Evolutionary conservation across 495 filamentous ascomycete genomes (phyloP).

Genomic region (Aspergillus ostianus): DNA sequence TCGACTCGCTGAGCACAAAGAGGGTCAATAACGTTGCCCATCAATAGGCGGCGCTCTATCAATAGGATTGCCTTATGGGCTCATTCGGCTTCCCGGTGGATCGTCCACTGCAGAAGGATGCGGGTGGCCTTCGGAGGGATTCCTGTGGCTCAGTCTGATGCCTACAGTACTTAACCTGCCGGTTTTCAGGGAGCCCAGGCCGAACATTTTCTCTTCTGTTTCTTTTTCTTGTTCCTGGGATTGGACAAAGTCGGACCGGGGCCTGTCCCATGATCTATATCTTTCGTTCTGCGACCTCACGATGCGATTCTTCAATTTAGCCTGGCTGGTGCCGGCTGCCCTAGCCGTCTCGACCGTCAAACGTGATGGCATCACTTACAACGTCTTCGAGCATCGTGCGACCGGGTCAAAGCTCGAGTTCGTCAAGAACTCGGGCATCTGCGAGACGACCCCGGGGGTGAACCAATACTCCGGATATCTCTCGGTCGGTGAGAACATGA

Average conservation of each 20-base stretch:
- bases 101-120: neutral
- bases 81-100: neutral
- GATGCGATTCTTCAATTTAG: neutral
- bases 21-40: neutral
- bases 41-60: neutral
- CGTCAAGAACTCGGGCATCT: slow-evolving; percentile 57
- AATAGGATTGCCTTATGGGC: neutral
- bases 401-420: slow-evolving; percentile 51
- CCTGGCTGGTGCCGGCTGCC: neutral
- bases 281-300: neutral
- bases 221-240: neutral
- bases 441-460: slow-evolving; percentile 53
- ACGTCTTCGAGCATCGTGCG: slow-evolving; percentile 51
- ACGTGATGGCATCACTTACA: slow-evolving; percentile 42
- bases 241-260: neutral
- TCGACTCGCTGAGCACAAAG: neutral
- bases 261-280: neutral
- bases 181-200: neutral
- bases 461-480: slow-evolving; percentile 59
- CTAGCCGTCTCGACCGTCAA: neutral
- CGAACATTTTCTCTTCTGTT: neutral
- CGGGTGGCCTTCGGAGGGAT: neutral
- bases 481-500: slow-evolving; percentile 50
- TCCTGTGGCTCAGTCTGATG: neutral
- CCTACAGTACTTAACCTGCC: neutral